Evolutionary conservation across 371 early-diverging fungal genomes (phyloP), one percentile per base, ranked within the genome.

Genomic region (Mortierella sp.): DNA sequence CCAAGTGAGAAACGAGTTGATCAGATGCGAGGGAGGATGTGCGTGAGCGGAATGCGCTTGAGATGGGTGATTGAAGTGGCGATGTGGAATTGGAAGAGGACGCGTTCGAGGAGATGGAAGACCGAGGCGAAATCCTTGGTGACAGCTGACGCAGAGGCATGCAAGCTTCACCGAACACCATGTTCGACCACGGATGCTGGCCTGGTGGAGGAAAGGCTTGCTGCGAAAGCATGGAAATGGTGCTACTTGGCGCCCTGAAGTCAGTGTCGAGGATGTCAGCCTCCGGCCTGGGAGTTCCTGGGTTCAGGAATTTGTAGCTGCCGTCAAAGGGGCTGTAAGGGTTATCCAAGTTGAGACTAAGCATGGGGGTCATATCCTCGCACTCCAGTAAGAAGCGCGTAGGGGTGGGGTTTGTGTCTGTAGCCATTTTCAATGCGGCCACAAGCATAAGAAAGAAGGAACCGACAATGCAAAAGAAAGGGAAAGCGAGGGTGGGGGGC

Each of bases 301-400:
- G 39, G 46, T 47, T 57, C 43, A 73, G 60, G 16, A 59, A 55
- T 54, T 70, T 69, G 72, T 78, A 81, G 51, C 56, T 68, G 28
- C 65, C 51, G 17, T 81, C 83, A 52, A 80, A 81, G 24, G 81
- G 80, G 56, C 77, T 80, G 66, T 59, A 67, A 31, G 78, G 67
- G 40, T 39, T 49, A 50, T 79, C 82, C 16, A 79, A 57, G 41
- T 63, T 60, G 34, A 78, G 54, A 21, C 56, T 64, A 24, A 78
- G 53, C 41, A 66, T 64, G 1, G 81, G 78, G 2, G 80, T 78
- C 52, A 81, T 74, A 28, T 68, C 69, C 16, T 68, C 67, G 45
- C 67, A 78, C 29, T 82, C 71, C 47, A 67, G 14, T 10, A 81
- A 65, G 57, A 83, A 79, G 43, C 79, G 79, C 2, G 80, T 72